phyloP scores from a whole-genome alignment of 306 rosid genomes.

The Oxytropis ochrocephala region DNA sequence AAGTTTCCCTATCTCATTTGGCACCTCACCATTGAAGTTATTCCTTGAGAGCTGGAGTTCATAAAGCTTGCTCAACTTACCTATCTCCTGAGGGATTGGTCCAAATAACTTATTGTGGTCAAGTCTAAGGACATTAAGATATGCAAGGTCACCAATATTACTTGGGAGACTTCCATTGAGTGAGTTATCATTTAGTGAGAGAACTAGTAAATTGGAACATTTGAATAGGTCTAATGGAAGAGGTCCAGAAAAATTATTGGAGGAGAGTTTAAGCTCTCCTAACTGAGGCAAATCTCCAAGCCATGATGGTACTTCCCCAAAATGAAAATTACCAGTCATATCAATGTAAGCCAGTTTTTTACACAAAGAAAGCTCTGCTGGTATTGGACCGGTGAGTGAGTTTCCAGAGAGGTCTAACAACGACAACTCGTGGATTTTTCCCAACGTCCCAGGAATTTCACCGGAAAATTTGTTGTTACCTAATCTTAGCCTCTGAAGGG shows the following conservation, averaged over 20 bases:
- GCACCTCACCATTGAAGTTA: conserved; percentile 58
- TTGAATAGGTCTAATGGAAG: conserved; percentile 60
- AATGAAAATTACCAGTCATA: conserved; percentile 53
- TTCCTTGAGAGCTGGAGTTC: conserved; percentile 69
- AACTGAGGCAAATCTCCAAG: conserved; percentile 63
- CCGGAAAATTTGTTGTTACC: conserved; percentile 73
- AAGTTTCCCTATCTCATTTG: conserved; percentile 65
- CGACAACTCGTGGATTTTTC: conserved; percentile 46
- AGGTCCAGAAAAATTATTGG: conserved; percentile 56
- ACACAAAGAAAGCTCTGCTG: conserved; percentile 71
- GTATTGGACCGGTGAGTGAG: conserved; percentile 63
- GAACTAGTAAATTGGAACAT: conserved; percentile 68
- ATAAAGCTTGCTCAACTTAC: conserved; percentile 58
- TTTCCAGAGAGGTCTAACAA: conserved; percentile 78
- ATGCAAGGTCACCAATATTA: conserved; percentile 50
- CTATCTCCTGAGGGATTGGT: conserved; percentile 49
- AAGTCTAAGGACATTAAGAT: conserved; percentile 69
- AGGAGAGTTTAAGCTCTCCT: conserved; percentile 79
- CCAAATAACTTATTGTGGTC: conserved; percentile 59
- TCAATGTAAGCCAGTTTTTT: conserved; percentile 63
- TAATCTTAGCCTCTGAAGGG: conserved; percentile 69
- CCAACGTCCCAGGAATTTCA: conserved; percentile 62
- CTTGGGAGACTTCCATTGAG: conserved; percentile 69
- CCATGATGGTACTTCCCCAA: conserved; percentile 71
- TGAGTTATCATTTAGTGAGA: conserved; percentile 54